phyloP scores from a whole-genome alignment of 2,329 filamentous ascomycete genomes.

The Fusarium heterosporum region DNA sequence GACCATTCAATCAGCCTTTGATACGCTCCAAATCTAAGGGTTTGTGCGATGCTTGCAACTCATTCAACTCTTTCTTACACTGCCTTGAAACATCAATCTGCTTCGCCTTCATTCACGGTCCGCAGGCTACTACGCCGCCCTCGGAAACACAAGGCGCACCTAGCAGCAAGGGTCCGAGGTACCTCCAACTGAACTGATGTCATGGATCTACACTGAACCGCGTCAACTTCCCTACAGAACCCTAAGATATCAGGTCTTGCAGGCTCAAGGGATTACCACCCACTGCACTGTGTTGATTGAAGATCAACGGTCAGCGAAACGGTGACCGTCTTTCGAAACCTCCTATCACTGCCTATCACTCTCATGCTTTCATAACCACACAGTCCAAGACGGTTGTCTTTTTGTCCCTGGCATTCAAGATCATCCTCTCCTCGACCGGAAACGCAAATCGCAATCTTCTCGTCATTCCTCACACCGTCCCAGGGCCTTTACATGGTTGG shows the following conservation, averaged over 20 bases:
- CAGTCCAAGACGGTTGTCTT: slow-evolving; percentile 38
- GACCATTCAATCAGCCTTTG: slow-evolving; percentile 2
- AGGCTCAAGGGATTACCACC: slow-evolving; percentile 10
- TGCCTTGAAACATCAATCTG: slow-evolving; percentile 15
- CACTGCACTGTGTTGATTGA: background rate
- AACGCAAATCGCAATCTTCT: slow-evolving; percentile 34
- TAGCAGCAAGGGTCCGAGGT: slow-evolving; percentile 32
- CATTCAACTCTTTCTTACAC: background rate
- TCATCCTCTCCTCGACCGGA: slow-evolving; percentile 4
- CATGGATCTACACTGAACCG: slow-evolving; percentile 49
- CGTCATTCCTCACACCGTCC: slow-evolving; percentile 37
- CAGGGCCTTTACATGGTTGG: background rate
- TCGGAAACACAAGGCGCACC: slow-evolving; percentile 33
- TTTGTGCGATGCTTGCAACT: slow-evolving; percentile 3
- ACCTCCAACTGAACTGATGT: slow-evolving; percentile 48
- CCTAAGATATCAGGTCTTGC: slow-evolving; percentile 13
- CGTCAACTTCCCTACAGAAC: slow-evolving; percentile 25
- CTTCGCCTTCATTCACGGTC: slow-evolving; percentile 6
- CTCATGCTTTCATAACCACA: slow-evolving; percentile 26
- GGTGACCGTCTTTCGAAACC: slow-evolving; percentile 36
- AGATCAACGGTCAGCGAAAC: slow-evolving; percentile 34
- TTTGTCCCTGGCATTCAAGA: slow-evolving; percentile 19
- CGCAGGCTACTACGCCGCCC: slow-evolving; percentile 21
- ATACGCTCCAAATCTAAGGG: slow-evolving; percentile 3
- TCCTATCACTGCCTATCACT: slow-evolving; percentile 30